Percentiles rank a stretch among this genome's conserved stretches.
phyloP scores from a whole-genome alignment of 768 basidiomycete species.

The Lactarius psammicola region DNA sequence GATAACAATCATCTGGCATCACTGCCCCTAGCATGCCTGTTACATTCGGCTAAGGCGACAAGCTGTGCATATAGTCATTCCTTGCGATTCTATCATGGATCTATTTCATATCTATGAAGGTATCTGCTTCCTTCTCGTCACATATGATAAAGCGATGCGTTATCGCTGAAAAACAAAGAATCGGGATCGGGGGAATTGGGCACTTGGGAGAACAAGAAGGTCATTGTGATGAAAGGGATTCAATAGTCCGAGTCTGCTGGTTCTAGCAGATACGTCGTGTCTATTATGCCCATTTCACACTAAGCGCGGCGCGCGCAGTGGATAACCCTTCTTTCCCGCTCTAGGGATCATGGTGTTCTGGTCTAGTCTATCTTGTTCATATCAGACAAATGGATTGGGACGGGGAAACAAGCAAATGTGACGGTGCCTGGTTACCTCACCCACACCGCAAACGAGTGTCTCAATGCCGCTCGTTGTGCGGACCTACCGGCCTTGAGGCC shows the following conservation, averaged over 20 bases:
- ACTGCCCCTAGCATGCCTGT: background rate
- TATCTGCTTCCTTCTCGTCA: background rate
- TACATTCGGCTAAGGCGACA: background rate
- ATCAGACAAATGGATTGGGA: background rate
- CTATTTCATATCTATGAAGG: background rate
- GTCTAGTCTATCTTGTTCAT: background rate
- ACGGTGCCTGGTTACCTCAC: background rate
- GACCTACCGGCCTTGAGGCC: conserved; percentile 1
- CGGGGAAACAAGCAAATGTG: background rate
- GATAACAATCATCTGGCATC: background rate
- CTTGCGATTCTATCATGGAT: conserved; percentile 2
- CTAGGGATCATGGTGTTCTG: background rate
- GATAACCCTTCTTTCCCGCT: background rate
- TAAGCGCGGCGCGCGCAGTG: background rate
- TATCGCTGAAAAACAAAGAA: background rate
- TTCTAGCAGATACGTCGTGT: background rate
- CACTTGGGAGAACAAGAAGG: background rate
- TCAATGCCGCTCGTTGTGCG: conserved; percentile 10
- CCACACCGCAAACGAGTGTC: background rate
- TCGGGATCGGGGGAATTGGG: too few species aligned
- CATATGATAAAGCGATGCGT: background rate
- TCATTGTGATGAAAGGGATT: background rate
- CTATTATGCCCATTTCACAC: background rate
- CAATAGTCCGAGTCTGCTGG: background rate
- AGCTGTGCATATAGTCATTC: background rate